Evolutionary conservation across 1,284 basidiomycete genomes (phyloP).

Genomic region (Cutaneotrichosporon cavernicola): DNA sequence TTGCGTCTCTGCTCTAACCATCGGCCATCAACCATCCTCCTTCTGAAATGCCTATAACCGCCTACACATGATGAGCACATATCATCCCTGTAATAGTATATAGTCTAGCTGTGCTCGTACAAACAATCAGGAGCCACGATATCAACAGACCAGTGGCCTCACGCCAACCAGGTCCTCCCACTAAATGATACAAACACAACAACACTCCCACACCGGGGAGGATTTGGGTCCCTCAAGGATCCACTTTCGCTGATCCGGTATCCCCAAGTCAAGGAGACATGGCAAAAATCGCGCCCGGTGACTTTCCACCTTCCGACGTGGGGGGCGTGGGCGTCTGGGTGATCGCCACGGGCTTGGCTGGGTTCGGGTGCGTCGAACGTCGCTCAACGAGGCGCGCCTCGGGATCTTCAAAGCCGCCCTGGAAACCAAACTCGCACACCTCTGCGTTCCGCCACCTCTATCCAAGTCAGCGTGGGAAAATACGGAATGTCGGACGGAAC

Average conservation of each 20-base stretch:
- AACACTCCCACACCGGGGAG: background rate
- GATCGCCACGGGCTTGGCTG: background rate
- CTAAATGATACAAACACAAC: background rate
- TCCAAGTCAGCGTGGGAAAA: background rate
- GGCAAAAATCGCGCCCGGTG: background rate
- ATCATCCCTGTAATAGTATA: background rate
- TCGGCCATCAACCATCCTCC: no score
- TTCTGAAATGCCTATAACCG: no score
- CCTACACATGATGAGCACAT: background rate
- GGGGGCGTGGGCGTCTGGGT: background rate
- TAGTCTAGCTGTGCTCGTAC: constrained; percentile 1
- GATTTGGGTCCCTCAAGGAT: background rate
- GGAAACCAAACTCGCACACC: constrained; percentile 44
- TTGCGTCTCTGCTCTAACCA: no score
- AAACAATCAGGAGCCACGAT: background rate
- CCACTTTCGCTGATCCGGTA: background rate
- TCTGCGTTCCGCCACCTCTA: constrained; percentile 52
- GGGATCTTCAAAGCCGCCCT: constrained; percentile 32
- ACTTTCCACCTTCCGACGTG: background rate
- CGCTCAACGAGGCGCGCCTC: constrained; percentile 35
- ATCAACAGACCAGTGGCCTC: background rate
- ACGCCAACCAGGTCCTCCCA: background rate
- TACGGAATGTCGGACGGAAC: background rate
- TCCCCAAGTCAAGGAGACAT: constrained; percentile 1
- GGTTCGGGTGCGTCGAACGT: background rate